These are phyloP conservation scores for Ustilago tritici DNA, from an alignment of 1,284 basidiomycete species.

Conservation along the genomic window DNA sequence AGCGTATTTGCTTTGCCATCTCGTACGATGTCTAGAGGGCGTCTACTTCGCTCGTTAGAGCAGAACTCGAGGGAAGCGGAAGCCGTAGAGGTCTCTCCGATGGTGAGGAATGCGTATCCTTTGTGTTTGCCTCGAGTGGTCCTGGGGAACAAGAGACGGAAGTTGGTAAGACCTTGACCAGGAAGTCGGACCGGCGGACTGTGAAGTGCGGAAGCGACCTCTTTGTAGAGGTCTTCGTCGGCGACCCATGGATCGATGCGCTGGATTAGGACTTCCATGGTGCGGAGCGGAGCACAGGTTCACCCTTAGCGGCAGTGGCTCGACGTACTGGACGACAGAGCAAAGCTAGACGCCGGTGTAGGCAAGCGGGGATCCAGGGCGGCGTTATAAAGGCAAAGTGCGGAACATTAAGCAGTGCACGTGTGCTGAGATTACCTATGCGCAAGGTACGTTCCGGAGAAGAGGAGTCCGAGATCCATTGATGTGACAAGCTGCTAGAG, in stretches of 20 bases:
- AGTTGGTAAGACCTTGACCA: conserved; percentile 25
- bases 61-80: conserved; percentile 23
- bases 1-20: conserved; percentile 15
- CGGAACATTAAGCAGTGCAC: too few species aligned
- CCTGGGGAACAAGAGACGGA: conserved; percentile 19
- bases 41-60: conserved; percentile 3
- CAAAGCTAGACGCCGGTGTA: not conserved
- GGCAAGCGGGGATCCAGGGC: not conserved
- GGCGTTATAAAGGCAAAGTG: too few species aligned
- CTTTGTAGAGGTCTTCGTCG: conserved; percentile 36
- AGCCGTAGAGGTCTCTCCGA: conserved; percentile 37
- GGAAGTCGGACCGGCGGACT: conserved; percentile 22
- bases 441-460: not conserved
- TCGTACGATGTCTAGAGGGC: conserved; percentile 16
- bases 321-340: too few species aligned
- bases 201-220: conserved; percentile 29
- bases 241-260: conserved; percentile 35
- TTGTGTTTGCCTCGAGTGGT: conserved; percentile 8
- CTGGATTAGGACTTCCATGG: conserved; percentile 33
- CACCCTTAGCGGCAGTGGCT: not conserved
- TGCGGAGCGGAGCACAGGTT: not conserved
- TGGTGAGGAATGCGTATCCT: conserved; percentile 29
- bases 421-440: not conserved
- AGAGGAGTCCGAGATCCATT: not conserved
- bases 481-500: not conserved